Evolutionary conservation across 495 filamentous ascomycete genomes (phyloP), one percentile per base, ranked within the genome.

Genomic region (Darksidea phi): DNA sequence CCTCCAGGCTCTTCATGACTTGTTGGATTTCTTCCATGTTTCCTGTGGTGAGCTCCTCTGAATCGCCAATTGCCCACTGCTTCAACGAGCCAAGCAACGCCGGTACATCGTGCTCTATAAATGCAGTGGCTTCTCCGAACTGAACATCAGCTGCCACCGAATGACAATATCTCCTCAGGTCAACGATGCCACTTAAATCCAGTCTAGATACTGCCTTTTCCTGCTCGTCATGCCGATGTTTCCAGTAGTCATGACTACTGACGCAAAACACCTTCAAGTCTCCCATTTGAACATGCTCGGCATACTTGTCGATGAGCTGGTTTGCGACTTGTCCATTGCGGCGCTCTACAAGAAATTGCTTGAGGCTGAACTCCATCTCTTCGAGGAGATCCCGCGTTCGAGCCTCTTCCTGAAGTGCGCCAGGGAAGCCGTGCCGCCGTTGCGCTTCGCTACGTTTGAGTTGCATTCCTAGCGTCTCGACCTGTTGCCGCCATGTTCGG

Each of bases 261-360:
- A 60, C 57, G 26, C 62, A 65, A 21, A 65, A 65, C 18, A 65
- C 34, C 28, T 60, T 54, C 1, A 65, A 43, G 15, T 65, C 57
- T 8, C 50, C 57, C 15, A 48, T 15, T 42, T 55, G 55, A 15
- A 60, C 57, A 13, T 55, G 26, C 2, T 15, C 34, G 15, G 55
- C 41, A 36, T 59, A 65, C 37, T 43, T 55, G 3, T 55, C 62
- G 15, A 59, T 48, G 1, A 65, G 56, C 18, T 65, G 25, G 0
- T 37, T 59, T 0, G 57, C 56, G 6, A 60, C 45, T 34, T 41
- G 15, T 8, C 26, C 38, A 38, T 65, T 65, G 12, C 55, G 62
- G 21, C 56, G 48, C 32, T 65, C 62, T n/a, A 60, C 42, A 1
- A 65, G 36, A 21, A 65, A 60, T 26, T 56, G 59, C 36, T 59